Evolutionary conservation across 768 basidiomycete genomes (phyloP), one percentile per base, ranked within the genome.

Genomic region (Mycena indigotica): DNA sequence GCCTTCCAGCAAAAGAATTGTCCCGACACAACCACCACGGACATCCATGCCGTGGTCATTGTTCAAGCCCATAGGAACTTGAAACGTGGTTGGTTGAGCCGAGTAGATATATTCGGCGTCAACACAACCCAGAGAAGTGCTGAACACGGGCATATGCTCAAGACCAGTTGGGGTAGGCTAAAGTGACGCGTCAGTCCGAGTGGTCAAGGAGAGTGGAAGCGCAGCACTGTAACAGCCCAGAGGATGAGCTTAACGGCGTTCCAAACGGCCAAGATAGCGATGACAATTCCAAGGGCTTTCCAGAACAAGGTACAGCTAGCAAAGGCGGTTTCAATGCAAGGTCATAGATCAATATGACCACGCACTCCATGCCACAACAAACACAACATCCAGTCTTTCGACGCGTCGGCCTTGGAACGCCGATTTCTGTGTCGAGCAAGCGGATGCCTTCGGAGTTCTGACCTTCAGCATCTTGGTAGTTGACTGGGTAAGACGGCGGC

Each of bases 91-190:
- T 46, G 72, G 66, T 3, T 72, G 69, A 12, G 69, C 72, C 25
- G 80, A 74, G 68, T 82, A 84, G 53, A 79, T 62, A 61, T 80
- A 71, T 2, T 77, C 72, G 5, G 79, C 77, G 45, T 74, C 60
- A 8, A 71, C 61, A 66, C 84, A 86, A 8, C 81, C 81, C 0
- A 85, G 75, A 5, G 81, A 81, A 3, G 69, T 76, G 68, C 81
- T 78, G 71, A 77, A 86, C 25, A 67, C 74, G 0, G 84, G 85
- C 78, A 84, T 81, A n/a, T 70, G 66, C 62, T 86, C 84, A 5
- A 85, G 70, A 12, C 82, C 82, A 35, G 80, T 80, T 1, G 79
- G 77, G 0, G 74, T 64, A 32, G 77, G 76, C 84, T 84, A 21
- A 29, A 30, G n/a, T 52, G 41, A 44, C 17, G 21, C 13, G 24